A percentile compares a stretch with the other conserved stretches of the same genome.
Evolutionary conservation across 495 filamentous ascomycete species (phyloP).

Genomic region (Alectoria sarmentosa): DNA sequence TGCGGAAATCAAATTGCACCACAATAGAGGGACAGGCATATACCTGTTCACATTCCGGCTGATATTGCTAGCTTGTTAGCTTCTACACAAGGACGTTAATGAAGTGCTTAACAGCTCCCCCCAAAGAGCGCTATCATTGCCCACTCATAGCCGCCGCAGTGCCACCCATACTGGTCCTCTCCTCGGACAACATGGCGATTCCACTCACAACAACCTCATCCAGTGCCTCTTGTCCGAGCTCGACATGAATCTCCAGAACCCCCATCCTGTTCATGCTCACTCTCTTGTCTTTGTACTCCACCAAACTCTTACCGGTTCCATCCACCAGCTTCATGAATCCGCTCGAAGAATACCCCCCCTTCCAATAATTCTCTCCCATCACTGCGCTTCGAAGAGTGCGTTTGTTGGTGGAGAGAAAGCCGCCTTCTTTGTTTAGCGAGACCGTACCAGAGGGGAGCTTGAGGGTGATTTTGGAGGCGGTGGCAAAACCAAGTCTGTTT

Average conservation of each 20-base stretch:
- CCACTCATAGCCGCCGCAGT: neutral
- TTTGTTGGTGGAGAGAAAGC: neutral
- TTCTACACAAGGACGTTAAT: neutral
- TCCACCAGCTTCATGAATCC: neutral
- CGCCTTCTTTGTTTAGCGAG: neutral
- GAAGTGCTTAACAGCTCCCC: neutral
- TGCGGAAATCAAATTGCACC: neutral
- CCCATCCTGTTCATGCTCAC: neutral
- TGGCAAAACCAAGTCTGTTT: neutral
- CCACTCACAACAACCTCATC: slow-evolving; percentile 6
- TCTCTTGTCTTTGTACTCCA: neutral
- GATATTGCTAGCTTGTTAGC: neutral
- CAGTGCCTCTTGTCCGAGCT: neutral
- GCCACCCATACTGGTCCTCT: neutral
- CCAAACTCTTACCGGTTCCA: neutral
- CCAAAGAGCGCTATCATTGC: neutral
- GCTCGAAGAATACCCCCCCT: neutral
- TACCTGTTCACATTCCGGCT: neutral
- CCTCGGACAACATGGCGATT: neutral
- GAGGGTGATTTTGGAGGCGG: neutral
- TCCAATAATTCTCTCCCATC: neutral
- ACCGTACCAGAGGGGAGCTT: neutral
- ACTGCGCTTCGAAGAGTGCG: neutral
- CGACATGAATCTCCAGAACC: neutral
- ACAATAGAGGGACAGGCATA: neutral